Evolutionary conservation across 768 basidiomycete species (phyloP).

Genomic region (Trametes coccinea): DNA sequence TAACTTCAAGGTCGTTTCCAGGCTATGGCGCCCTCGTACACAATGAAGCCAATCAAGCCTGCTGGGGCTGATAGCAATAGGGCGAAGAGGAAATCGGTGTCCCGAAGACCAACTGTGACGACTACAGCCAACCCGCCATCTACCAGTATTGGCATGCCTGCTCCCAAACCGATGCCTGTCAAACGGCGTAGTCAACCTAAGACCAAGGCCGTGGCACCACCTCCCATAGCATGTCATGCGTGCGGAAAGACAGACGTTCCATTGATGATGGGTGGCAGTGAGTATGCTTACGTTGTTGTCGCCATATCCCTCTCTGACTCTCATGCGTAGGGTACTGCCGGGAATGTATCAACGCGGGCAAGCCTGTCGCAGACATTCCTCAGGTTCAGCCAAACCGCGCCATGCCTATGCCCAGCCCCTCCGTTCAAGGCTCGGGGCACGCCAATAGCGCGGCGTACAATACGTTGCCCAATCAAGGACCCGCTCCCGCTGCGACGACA

Average conservation of each 20-base stretch:
- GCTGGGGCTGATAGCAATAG: slow-evolving; percentile 38
- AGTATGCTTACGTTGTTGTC: slow-evolving; percentile 32
- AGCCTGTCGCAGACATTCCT: slow-evolving; percentile 35
- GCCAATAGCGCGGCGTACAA: too few species aligned
- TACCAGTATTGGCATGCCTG: background rate
- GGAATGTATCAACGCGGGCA: slow-evolving; percentile 61
- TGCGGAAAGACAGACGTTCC: slow-evolving; percentile 73
- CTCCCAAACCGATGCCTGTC: slow-evolving; percentile 24
- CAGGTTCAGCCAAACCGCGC: slow-evolving; percentile 16
- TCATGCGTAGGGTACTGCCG: slow-evolving; percentile 64
- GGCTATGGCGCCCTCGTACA: slow-evolving; percentile 50
- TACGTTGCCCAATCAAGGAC: background rate
- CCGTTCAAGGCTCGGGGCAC: too few species aligned
- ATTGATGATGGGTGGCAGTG: slow-evolving; percentile 73
- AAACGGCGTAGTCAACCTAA: slow-evolving; percentile 47
- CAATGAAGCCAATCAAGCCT: slow-evolving; percentile 61
- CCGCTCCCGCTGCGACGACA: background rate
- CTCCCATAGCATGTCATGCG: slow-evolving; percentile 53
- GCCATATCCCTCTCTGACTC: background rate
- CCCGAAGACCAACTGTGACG: slow-evolving; percentile 30
- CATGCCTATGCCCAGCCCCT: background rate
- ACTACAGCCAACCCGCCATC: background rate
- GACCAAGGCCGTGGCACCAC: slow-evolving; percentile 36
- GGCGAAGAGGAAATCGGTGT: slow-evolving; percentile 37
- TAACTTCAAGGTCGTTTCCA: background rate